phyloP scores from a whole-genome alignment of 352 stramenopile genomes.

The Plasmopara muralis region DNA sequence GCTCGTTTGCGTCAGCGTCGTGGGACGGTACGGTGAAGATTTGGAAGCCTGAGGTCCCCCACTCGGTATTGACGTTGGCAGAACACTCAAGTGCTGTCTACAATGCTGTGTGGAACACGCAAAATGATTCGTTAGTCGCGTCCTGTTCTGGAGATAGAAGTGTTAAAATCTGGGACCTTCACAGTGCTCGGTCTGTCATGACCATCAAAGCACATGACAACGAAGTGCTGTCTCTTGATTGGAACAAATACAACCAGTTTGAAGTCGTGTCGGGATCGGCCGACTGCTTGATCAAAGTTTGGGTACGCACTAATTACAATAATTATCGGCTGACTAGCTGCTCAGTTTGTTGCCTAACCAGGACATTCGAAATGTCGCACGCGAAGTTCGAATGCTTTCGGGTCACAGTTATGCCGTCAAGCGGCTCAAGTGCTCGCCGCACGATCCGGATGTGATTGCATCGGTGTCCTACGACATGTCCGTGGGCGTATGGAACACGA shows the following conservation, averaged over 20 bases:
- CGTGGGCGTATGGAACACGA: constrained; percentile 83
- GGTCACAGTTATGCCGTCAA: constrained; percentile 83
- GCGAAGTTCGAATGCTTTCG: constrained; percentile 57
- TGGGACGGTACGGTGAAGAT: constrained; percentile 86
- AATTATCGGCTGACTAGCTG: background rate
- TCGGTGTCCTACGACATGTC: constrained; percentile 89
- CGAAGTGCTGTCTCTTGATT: constrained; percentile 85
- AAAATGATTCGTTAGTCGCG: constrained; percentile 54
- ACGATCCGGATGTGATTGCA: constrained; percentile 73
- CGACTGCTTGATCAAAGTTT: constrained; percentile 81
- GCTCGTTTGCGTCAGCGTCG: constrained; percentile 79
- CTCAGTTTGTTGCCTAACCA: constrained; percentile 12
- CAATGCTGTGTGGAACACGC: constrained; percentile 82
- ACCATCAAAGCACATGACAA: constrained; percentile 69
- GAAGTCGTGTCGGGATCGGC: constrained; percentile 81
- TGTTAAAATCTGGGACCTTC: constrained; percentile 80
- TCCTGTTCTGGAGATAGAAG: constrained; percentile 74
- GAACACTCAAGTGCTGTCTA: constrained; percentile 80
- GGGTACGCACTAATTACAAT: constrained; percentile 33
- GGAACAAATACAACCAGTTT: constrained; percentile 91
- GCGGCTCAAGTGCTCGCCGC: constrained; percentile 80
- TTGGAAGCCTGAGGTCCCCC: constrained; percentile 66
- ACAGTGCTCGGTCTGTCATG: constrained; percentile 35
- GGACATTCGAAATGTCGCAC: constrained; percentile 71
- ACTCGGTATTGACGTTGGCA: constrained; percentile 65